Evolutionary conservation across 2,329 filamentous ascomycete species (phyloP), one percentile per base, ranked within the genome.

Genomic region (Sporothrix globosa): DNA sequence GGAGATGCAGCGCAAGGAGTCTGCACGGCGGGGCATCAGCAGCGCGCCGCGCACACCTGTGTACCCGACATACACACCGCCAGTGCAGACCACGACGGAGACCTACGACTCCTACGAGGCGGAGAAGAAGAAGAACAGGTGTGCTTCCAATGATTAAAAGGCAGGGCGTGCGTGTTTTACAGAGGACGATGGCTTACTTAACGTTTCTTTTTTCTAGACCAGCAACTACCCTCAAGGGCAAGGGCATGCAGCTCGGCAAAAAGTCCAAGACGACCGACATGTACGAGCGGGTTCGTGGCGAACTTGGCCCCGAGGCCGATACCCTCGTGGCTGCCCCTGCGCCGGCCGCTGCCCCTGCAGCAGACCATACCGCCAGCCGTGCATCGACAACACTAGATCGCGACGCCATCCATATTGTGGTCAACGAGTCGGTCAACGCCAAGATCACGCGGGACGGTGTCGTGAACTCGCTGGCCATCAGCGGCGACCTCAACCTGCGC

Each of bases 231-330:
- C 87, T 90, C 72, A 93, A 96, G 82, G 93, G 93, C 76, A 99
- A 99, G 85, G 96, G 96, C 75, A 99, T 99, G 96, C 95, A 98
- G 81, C 85, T 99, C 70, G 96, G 96, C 81, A 98, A 98, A 85
- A 99, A 99, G 84, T 97, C 92, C 72, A 98, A 98, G 85, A 94
- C 92, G 27, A 97, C 92, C 41, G 95, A 97, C 80, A 97, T 98
- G 86, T 98, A 97, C 79, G 95, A 98, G 81, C 92, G 94, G 77
- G 94, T 99, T 46, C 91, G 93, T 75, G 92, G 92, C 72, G 95
- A 98, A 74, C 86, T 98, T 78, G 94, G 93, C n/a, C 87, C 90
- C 50, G 93, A 97, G 77, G 89, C 89, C 50, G 93, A 97, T 78
- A 90, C 93, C 69, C 93, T 93, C 50, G 85, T 96, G 34, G 89